Base-by-base conservation (phyloP, 129 eudicot genomes). In the Arctium minus region DNA sequence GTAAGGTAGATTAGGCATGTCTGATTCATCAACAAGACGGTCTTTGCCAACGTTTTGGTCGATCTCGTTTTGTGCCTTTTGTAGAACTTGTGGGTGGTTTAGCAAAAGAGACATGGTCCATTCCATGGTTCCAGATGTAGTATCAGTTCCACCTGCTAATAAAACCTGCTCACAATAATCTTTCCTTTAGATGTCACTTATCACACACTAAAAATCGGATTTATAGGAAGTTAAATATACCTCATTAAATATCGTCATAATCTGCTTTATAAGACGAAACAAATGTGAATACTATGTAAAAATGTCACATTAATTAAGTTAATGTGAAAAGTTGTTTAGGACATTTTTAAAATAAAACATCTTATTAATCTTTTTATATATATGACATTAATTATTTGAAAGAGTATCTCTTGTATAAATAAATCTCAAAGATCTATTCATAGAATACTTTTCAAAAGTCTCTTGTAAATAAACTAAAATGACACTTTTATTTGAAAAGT, bases 21-120 rank as follows among this genome's bases (percentile, higher is more conserved):
- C 90, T 1, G 89, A 82, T 6, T 87, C 90, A 5, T 87, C 81
- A 8, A 89, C 65, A 3, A 89, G 80, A 4, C 88, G 62, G 10
- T 36, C 60, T 7, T 79, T 64, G 3, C 90, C 87, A 4, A 89
- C 9, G 0, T 13, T 18, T 3, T 0, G 53, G 71, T 82, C 87
- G 9, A 87, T 89, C 72, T 89, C 90, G 8, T 17, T 30, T 53
- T 73, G 88, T 29, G 90, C 88, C 15, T 83, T 85, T n/a, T 39
- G 18, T 29, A 89, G 42, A 73, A 73, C 76, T 11, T 83, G 75
- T n/a, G 89, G 90, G 37, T 89, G 77, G 85, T 87, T 87, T 27
- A 89, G 80, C 30, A 89, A 39, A 30, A 82, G 88, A 2, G 92
- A 77, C 77, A 89, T 40, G 6, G 88, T 87, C 90, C 93, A 89